These are phyloP conservation scores for Nephelium lappaceum DNA, from an alignment of 345 rosid genomes.

Conservation along the genomic window DNA sequence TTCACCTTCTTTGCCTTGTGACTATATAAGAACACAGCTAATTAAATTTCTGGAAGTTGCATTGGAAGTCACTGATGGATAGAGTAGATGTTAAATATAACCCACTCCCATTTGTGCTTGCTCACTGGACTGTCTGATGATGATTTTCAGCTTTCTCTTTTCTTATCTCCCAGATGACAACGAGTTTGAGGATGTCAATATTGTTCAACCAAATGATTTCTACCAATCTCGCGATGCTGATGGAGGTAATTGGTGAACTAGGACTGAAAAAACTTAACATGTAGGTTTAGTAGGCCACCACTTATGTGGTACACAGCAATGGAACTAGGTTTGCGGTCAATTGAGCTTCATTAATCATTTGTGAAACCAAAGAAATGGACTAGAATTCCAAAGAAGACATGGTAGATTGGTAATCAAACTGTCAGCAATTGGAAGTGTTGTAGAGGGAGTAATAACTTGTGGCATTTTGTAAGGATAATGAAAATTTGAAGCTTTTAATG, in stretches of 20 bases:
- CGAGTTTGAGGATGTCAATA: constrained; percentile 75
- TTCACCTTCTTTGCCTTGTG: constrained; percentile 4
- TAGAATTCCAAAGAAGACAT: not conserved
- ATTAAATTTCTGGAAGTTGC: not conserved
- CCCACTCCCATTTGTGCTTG: not conserved
- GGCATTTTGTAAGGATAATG: not conserved
- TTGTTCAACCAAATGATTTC: constrained; percentile 57
- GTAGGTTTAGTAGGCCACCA: not conserved
- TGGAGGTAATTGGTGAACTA: constrained; percentile 49
- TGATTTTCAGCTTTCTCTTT: not conserved
- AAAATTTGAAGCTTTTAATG: not conserved
- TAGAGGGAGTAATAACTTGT: not conserved
- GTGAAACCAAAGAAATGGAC: not conserved
- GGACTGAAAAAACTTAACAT: not conserved
- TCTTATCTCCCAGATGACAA: constrained; percentile 53
- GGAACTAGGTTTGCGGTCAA: not conserved
- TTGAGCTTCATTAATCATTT: not conserved
- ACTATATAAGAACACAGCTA: not conserved
- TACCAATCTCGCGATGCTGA: constrained; percentile 65
- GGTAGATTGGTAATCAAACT: not conserved
- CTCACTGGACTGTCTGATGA: not conserved
- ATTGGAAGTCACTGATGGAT: not conserved
- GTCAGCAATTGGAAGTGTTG: not conserved
- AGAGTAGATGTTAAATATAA: not conserved
- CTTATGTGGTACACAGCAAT: not conserved